Base-by-base conservation (phyloP, 768 basidiomycete genomes). In the Amanita fuliginea region DNA sequence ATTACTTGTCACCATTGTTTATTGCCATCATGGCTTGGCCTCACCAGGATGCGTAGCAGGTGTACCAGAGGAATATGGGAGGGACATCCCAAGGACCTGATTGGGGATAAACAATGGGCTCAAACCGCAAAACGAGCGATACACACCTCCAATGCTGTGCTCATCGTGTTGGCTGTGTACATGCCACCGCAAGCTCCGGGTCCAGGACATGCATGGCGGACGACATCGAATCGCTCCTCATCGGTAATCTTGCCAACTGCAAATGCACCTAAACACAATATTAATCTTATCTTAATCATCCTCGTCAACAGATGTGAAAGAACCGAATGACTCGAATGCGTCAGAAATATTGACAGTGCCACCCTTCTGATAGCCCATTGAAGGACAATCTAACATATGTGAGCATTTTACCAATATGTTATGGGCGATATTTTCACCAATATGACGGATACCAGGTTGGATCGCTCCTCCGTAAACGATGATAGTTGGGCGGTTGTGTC, bases 141-240 rank as follows among this genome's bases (percentile, higher is more conserved):
- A 41, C 53, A 28, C n/a, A 68, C 72, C 62, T 92, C 90, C 26
- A 93, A 70, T 14, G 77, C 82, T 36, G 85, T 82, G 54, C 85
- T 86, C 89, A 92, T 91, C 0, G 89, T 91, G 57, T 92, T 92
- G 30, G 90, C 89, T 7, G 88, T 90, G 61, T 81, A 91, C 88
- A 91, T 91, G 11, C 87, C 88, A 24, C 89, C 88, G 56, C 89
- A 91, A 19, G 82, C 86, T 44, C 90, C 90, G 13, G 86, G 67
- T 8, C 86, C 86, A 13, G 90, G 88, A 59, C 90, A 93, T 28
- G 89, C 81, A 65, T 92, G 80, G 33, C 82, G 78, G 34, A 93
- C 80, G 42, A 92, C 87, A 55, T 94, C 90, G 55, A 88, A 77
- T 24, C 84, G 75, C 60, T 93, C 77, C 56, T 86, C 85, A 37